Evolutionary conservation across 2,329 filamentous ascomycete genomes (phyloP).

Genomic region (Colletotrichum lupini): DNA sequence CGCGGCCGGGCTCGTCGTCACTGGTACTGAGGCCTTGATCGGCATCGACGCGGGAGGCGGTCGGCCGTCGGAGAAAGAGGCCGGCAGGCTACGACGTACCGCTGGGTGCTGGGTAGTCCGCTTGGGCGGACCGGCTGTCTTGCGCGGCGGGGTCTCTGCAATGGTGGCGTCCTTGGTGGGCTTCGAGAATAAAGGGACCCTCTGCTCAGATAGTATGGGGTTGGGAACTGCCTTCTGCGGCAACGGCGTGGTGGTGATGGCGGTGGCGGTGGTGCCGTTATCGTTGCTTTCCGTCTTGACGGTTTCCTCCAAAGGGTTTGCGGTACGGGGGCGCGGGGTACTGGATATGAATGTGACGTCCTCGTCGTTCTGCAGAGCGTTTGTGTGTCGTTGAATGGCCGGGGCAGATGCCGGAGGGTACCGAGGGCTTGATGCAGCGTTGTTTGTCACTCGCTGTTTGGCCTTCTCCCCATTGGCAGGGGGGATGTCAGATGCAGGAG

Average conservation of each 20-base stretch:
- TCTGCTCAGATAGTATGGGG: neutral
- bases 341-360: slow-evolving; percentile 5
- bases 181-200: neutral
- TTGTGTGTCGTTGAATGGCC: neutral
- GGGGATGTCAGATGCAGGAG: neutral
- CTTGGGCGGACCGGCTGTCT: neutral
- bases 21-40: neutral
- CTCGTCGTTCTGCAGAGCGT: neutral
- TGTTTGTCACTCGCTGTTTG: slow-evolving; percentile 2
- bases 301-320: neutral
- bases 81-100: slow-evolving; percentile 9
- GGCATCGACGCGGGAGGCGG: slow-evolving; percentile 2
- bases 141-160: slow-evolving; percentile 7
- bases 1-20: neutral
- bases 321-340: neutral
- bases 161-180: neutral
- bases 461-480: neutral
- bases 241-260: neutral
- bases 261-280: neutral
- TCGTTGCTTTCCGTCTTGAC: neutral
- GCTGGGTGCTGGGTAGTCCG: neutral
- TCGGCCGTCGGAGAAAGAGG: neutral
- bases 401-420: neutral
- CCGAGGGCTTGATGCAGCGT: neutral
- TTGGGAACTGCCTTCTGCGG: neutral